Percentiles rank a stretch among this genome's conserved stretches.
Evolutionary conservation across 164 flowering plant genomes (phyloP).

Genomic region (Cinnamomum micranthum): DNA sequence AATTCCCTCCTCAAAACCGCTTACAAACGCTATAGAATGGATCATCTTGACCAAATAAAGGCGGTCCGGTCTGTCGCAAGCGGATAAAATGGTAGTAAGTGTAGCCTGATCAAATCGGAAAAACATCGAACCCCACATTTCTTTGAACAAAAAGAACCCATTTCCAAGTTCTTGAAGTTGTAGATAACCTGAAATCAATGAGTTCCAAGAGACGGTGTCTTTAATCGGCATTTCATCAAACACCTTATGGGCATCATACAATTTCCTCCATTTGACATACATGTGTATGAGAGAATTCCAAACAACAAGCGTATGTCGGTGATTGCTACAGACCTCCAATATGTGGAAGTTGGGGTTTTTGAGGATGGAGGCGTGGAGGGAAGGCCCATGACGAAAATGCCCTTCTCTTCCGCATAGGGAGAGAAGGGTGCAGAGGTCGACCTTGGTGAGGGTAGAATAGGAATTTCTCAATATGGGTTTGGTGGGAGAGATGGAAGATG

Average conservation of each 20-base stretch:
- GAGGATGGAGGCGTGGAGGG: constrained; percentile 63
- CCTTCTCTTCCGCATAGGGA: constrained; percentile 53
- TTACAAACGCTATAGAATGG: constrained; percentile 46
- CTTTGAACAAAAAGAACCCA: constrained; percentile 50
- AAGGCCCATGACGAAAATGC: constrained; percentile 47
- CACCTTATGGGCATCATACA: constrained; percentile 43
- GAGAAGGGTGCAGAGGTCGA: constrained; percentile 36
- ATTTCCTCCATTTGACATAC: constrained; percentile 50
- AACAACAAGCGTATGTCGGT: constrained; percentile 27
- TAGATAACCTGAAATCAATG: constrained; percentile 52
- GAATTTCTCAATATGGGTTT: constrained; percentile 4
- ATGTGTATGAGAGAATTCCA: constrained; percentile 67
- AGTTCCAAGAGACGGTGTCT: constrained; percentile 83
- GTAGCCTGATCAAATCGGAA: constrained; percentile 58
- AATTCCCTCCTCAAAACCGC: constrained; percentile 55
- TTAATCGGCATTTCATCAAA: constrained; percentile 60
- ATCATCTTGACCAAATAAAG: constrained; percentile 38
- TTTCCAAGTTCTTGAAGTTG: constrained; percentile 27
- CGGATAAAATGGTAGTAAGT: constrained; percentile 62
- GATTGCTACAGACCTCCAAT: not conserved
- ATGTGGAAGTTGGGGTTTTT: constrained; percentile 29
- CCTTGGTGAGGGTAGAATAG: constrained; percentile 21
- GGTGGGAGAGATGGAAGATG: constrained; percentile 13
- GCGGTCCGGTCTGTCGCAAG: constrained; percentile 35
- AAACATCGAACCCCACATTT: constrained; percentile 30